Evolutionary conservation across 192 early-diverging fungal genomes (phyloP), one percentile per base, ranked within the genome.

Genomic region (Piromyces finnis): DNA sequence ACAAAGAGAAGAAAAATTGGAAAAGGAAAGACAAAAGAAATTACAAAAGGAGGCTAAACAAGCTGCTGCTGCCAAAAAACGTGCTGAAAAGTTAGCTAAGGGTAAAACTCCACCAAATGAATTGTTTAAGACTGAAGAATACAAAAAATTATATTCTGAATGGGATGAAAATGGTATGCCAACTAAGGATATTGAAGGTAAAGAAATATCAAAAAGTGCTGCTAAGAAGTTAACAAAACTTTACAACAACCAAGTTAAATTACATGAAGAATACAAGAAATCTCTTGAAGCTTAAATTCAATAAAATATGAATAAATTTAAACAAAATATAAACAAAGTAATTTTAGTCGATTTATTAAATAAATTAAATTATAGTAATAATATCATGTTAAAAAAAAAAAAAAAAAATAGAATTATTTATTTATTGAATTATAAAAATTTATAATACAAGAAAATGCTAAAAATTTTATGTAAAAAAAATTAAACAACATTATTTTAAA

Each of bases 91-190:
- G 41, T 87, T 98, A 29, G 92, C 88, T 79, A 94, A 95, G 82
- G 95, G 95, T 78, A 92, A 90, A 83, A 80, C 90, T 18, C 78
- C 94, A 26, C 94, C 94, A 32, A 68, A 85, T 81, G 94, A 95
- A 17, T 90, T 97, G 91, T 99, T 99, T 87, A 89, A 89, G 82
- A 82, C 83, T 15, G 87, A 85, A 5, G 89, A 88, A 51, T 86
- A 85, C 78, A 84, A 86, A 78, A 83, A 85, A 77, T 85, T 88
- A 77, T 97, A 90, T 87, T 89, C 90, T 12, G 87, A 86, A 77
- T 95, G 92, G 90, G 95, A 96, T 82, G 93, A 94, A 15, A 84
- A 87, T 79, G 97, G 97, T 26, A 84, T 99, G 29, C 97, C 97
- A 11, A 93, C 93, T 59, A 92, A 93, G 77, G 94, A 96, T 81